Percentiles rank a stretch among this genome's conserved stretches.
These are phyloP conservation scores for Calocybe gangraenosa DNA, from an alignment of 768 basidiomycete genomes.

Conservation along the genomic window DNA sequence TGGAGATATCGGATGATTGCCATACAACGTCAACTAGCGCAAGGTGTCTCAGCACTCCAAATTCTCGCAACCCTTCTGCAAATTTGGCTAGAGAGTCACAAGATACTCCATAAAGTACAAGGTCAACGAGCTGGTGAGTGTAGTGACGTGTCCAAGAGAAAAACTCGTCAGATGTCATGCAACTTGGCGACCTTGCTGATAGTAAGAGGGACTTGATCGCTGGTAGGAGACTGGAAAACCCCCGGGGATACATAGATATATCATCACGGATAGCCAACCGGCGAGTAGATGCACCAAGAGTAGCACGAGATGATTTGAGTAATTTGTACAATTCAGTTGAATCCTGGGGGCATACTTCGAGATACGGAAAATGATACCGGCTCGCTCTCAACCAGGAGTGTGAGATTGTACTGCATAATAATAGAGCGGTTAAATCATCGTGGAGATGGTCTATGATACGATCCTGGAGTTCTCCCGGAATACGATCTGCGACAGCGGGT, in stretches of 20 bases:
- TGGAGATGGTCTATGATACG: slow-evolving; percentile 8
- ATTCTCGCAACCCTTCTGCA: background rate
- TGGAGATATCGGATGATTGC: background rate
- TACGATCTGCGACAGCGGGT: background rate
- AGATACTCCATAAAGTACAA: slow-evolving; percentile 6
- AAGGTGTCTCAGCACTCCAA: slow-evolving; percentile 10
- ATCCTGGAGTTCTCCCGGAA: slow-evolving; percentile 4
- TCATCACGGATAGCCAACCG: slow-evolving; percentile 1
- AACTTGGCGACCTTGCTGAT: background rate
- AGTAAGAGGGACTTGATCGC: slow-evolving; percentile 2
- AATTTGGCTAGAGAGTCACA: slow-evolving; percentile 3
- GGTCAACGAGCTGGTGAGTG: slow-evolving; percentile 3
- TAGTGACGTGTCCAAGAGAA: slow-evolving; percentile 6
- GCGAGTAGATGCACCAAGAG: slow-evolving; percentile 1
- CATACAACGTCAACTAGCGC: slow-evolving; percentile 3
- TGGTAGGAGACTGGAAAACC: too few species aligned
- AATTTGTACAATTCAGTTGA: background rate
- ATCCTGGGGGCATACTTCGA: slow-evolving; percentile 4
- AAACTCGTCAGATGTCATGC: background rate
- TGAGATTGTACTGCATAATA: slow-evolving; percentile 7
- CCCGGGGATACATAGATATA: background rate
- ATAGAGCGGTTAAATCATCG: slow-evolving; percentile 1
- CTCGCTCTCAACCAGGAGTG: slow-evolving; percentile 7
- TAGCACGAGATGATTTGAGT: slow-evolving; percentile 4
- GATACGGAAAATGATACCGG: slow-evolving; percentile 3